These are phyloP conservation scores for Tetrapyrgos nigripes DNA, from an alignment of 1,284 basidiomycete genomes.

Conservation along the genomic window DNA sequence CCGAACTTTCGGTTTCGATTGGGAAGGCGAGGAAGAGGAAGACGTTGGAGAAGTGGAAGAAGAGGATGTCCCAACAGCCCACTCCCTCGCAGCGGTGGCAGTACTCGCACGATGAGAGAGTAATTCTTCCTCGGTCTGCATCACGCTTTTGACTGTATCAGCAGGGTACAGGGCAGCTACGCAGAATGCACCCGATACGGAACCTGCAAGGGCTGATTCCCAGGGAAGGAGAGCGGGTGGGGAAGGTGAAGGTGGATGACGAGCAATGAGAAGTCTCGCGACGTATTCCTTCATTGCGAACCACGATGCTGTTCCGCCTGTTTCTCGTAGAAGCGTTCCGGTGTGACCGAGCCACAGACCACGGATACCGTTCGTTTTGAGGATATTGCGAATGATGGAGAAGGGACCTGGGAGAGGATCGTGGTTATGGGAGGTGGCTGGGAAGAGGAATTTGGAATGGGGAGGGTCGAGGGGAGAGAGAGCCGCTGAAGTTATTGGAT, in stretches of 20 bases:
- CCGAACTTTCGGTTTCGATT: background rate
- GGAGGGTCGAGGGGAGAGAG: conserved; percentile 27
- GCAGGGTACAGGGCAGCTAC: conserved; percentile 86
- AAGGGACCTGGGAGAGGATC: conserved; percentile 67
- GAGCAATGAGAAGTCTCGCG: conserved; percentile 60
- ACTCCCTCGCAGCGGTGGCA: conserved; percentile 19
- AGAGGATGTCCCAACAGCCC: conserved; percentile 7
- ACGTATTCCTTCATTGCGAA: conserved; percentile 86
- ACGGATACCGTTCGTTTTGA: conserved; percentile 71
- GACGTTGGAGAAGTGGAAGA: background rate
- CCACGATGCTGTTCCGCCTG: conserved; percentile 88
- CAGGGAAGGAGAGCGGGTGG: conserved; percentile 57
- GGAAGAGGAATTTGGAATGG: conserved; percentile 1
- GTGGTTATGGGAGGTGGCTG: conserved; percentile 18
- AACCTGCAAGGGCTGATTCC: conserved; percentile 85
- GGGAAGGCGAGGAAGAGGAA: background rate
- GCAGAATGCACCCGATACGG: conserved; percentile 57
- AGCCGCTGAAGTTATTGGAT: conserved; percentile 11
- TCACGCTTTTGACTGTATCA: conserved; percentile 87
- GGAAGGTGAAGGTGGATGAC: conserved; percentile 28
- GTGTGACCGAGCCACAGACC: conserved; percentile 91
- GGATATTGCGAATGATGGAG: conserved; percentile 66
- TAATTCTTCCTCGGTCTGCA: conserved; percentile 89
- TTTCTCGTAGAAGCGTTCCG: conserved; percentile 87
- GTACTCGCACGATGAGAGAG: conserved; percentile 35